Base-by-base conservation (phyloP, 106 monocot genomes). In the Allium cepa region DNA sequence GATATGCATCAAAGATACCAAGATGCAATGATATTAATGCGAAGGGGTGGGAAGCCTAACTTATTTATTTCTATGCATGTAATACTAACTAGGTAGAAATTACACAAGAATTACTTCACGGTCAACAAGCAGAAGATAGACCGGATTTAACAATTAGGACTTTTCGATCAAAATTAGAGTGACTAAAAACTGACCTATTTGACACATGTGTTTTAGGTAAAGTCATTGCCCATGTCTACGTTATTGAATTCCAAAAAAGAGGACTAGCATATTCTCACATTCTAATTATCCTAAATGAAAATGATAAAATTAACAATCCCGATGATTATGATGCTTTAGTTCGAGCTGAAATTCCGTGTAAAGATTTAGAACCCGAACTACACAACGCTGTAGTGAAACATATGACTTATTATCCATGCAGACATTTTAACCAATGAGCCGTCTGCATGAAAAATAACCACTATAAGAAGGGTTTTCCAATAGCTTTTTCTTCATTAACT, bases 191-290 rank as follows among this genome's bases (percentile, higher is more conserved):
- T 22, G 62, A 62, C 17, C 6, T 62, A 17, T 62, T 62, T 22
- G 4, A 62, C 0, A 56, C 2, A 5, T 13, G 1, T 13, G 56
- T 56, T 56, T 5, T 56, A n/a, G 56, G 56, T 13, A 56, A 56
- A n/a, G n/a, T 56, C 4, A 56, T 56, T 13, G 1, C 56, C 26
- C 62, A 62, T 27, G 17, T 62, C 62, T 9, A 62, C 17, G 62
- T 22, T 11, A 62, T 62, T 62, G 61, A 62, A 26, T 62, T 62
- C 4, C 61, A 62, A 17, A 62, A 62, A 62, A 62, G 61, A 17
- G 61, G 61, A 10, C 8, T 62, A 62, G 2, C 16, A 8, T 2
- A 62, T 62, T n/a, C 1, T n/a, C 61, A 62, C 9, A 22, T 62
- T 3, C 17, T 62, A 4, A 22, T 62, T 15, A 62, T 62, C 17